phyloP scores from a whole-genome alignment of 148 eudicot genomes.

The Chenopodium quinoa region DNA sequence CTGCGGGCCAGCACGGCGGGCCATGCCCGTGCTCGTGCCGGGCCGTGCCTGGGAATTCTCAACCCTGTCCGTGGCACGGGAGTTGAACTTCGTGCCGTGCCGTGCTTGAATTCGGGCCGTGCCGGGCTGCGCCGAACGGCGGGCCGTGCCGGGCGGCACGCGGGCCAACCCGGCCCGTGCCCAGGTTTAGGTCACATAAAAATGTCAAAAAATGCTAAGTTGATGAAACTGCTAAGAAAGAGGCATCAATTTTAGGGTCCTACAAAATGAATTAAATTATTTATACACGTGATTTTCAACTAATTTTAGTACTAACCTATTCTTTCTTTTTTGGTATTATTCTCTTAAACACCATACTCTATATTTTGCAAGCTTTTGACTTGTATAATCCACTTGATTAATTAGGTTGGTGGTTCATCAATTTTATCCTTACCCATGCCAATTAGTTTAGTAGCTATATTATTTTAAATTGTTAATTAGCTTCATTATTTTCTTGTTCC shows the following conservation, averaged over 20 bases:
- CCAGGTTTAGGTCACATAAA: no score
- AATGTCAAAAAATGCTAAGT: background rate
- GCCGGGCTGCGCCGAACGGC: no score
- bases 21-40: no score
- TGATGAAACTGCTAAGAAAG: background rate
- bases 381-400: constrained; percentile 9
- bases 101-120: no score
- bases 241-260: background rate
- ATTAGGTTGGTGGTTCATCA: constrained; percentile 10
- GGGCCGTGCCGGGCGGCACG: no score
- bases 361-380: constrained; percentile 3
- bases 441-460: background rate
- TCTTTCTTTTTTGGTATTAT: no score
- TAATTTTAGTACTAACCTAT: background rate
- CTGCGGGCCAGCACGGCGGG: no score
- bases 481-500: background rate
- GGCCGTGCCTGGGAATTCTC: no score
- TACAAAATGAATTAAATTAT: no score
- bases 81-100: no score
- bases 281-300: constrained; percentile 12
- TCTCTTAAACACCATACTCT: background rate
- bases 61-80: no score
- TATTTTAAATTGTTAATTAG: background rate
- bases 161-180: no score
- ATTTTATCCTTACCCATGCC: background rate